Conservation (phyloP, 768 basidiomycete species). For the Candolleomyces eurysporus region DNA sequence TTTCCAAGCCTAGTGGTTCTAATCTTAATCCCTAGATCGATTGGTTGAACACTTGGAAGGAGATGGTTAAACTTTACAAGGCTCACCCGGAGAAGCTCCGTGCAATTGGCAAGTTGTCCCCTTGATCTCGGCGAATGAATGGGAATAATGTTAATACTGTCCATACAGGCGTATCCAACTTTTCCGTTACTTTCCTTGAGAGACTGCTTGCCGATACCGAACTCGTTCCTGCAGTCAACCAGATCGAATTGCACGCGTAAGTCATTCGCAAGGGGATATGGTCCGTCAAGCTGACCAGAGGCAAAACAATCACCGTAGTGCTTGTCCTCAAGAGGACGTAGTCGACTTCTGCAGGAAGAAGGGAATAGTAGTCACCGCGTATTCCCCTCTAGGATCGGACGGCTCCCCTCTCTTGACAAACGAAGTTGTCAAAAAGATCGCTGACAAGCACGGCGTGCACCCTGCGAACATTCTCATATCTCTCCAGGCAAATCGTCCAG, state of each 20-base stretch:
- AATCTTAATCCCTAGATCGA: slow-evolving; percentile 29
- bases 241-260: slow-evolving; percentile 74
- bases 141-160: not conserved
- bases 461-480: slow-evolving; percentile 71
- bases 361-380: slow-evolving; percentile 72
- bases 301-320: slow-evolving; percentile 25
- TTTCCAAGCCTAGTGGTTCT: not conserved
- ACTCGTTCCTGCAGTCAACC: slow-evolving; percentile 76
- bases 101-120: slow-evolving; percentile 56
- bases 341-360: slow-evolving; percentile 58
- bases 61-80: slow-evolving; percentile 68
- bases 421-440: slow-evolving; percentile 57
- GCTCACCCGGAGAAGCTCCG: slow-evolving; percentile 69
- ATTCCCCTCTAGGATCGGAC: slow-evolving; percentile 77
- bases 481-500: slow-evolving; percentile 66
- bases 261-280: slow-evolving; percentile 16
- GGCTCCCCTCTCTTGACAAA: slow-evolving; percentile 66
- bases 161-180: slow-evolving; percentile 61
- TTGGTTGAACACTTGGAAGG: slow-evolving; percentile 79
- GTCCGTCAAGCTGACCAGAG: not conserved
- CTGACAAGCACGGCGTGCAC: slow-evolving; percentile 54
- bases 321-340: slow-evolving; percentile 66
- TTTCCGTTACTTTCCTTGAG: slow-evolving; percentile 61
- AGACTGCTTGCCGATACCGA: slow-evolving; percentile 53
- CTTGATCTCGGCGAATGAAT: slow-evolving; percentile 3